A percentile compares a stretch with the other conserved stretches of the same genome.
Conservation (phyloP, 345 rosid species). For the Laguncularia racemosa region DNA sequence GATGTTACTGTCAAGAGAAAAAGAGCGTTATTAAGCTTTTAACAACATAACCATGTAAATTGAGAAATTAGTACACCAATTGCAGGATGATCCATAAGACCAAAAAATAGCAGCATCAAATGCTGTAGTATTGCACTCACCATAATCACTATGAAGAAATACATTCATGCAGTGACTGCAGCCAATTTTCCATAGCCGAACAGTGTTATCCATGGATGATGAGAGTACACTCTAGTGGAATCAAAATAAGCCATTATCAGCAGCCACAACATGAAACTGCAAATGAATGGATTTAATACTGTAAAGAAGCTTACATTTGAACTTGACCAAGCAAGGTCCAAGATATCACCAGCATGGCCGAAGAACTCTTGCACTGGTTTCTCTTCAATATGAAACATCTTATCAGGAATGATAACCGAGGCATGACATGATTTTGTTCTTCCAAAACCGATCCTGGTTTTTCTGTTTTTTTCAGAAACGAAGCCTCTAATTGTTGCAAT, state of each 20-base stretch:
- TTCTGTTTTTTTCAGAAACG: conserved; percentile 4
- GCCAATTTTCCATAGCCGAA: conserved; percentile 67
- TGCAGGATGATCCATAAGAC: no score
- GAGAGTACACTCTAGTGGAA: conserved; percentile 55
- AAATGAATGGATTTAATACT: not conserved
- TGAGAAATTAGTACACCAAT: not conserved
- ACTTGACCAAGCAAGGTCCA: conserved; percentile 81
- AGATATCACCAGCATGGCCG: conserved; percentile 63
- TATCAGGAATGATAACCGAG: conserved; percentile 48
- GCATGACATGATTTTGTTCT: conserved; percentile 24
- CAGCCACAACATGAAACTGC: not conserved
- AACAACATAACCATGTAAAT: not conserved
- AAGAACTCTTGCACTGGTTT: conserved; percentile 61
- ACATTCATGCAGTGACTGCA: conserved; percentile 38
- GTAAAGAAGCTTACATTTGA: conserved; percentile 51
- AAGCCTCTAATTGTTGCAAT: conserved; percentile 22
- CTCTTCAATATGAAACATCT: conserved; percentile 60
- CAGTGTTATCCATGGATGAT: conserved; percentile 74
- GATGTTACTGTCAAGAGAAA: conserved; percentile 66
- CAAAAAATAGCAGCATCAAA: no score
- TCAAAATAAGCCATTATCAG: conserved; percentile 7
- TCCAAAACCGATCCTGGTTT: conserved; percentile 9
- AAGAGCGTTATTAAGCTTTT: not conserved
- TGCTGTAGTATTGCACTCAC: conserved; percentile 22
- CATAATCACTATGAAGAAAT: conserved; percentile 62